Conservation (phyloP, 2,329 filamentous ascomycete species). For the Fusarium aywerte region DNA sequence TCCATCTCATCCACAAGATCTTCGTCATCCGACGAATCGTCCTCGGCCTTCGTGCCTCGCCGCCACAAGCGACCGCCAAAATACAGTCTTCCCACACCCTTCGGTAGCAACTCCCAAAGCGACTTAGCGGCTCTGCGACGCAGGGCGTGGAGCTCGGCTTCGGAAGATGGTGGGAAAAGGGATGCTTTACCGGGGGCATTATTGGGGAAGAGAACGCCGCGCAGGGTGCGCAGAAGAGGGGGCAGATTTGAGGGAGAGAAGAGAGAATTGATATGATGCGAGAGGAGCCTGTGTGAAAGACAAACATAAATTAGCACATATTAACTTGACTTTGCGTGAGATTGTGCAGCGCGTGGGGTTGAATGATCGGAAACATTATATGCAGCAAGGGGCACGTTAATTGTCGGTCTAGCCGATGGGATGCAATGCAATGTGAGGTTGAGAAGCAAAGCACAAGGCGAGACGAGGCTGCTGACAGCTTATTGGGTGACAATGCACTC, state of each 20-base stretch:
- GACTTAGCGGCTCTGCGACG: constrained; percentile 74
- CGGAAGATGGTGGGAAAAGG: constrained; percentile 68
- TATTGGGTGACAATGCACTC: constrained; percentile 34
- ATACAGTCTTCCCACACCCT: constrained; percentile 61
- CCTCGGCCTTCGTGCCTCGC: constrained; percentile 38
- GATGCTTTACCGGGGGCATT: constrained; percentile 76
- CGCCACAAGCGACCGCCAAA: constrained; percentile 56
- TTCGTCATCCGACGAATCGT: constrained; percentile 46
- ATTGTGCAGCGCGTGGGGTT: constrained; percentile 31
- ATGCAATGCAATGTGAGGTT: constrained; percentile 26
- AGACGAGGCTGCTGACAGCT: constrained; percentile 34
- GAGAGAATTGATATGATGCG: constrained; percentile 66
- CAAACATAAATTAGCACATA: constrained; percentile 40
- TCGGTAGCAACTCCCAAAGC: constrained; percentile 61
- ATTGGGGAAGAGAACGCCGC: constrained; percentile 86
- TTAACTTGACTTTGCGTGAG: constrained; percentile 30
- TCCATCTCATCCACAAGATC: constrained; percentile 69
- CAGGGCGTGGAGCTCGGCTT: constrained; percentile 69
- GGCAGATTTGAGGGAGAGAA: constrained; percentile 74
- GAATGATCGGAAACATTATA: constrained; percentile 30
- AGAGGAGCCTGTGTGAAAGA: constrained; percentile 63
- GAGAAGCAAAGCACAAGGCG: constrained; percentile 24
- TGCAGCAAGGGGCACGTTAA: constrained; percentile 28
- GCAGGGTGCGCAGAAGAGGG: constrained; percentile 74
- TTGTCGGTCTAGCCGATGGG: constrained; percentile 25